Evolutionary conservation across 2,329 filamentous ascomycete genomes (phyloP).

Genomic region (Sporothrix inflata): DNA sequence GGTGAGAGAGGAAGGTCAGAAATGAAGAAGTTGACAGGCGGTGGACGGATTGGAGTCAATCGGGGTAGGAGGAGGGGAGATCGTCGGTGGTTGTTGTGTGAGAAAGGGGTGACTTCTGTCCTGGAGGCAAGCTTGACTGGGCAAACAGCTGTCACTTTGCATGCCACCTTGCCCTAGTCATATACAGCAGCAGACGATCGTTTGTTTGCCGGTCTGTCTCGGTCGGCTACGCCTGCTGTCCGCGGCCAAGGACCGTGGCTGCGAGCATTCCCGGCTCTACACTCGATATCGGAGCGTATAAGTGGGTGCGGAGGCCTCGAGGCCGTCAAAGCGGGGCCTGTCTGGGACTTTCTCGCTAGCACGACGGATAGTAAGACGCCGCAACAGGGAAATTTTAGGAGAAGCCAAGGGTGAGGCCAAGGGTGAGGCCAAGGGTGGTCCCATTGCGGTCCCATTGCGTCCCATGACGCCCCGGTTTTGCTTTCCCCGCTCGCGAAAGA

Average conservation of each 20-base stretch:
- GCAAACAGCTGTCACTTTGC: neutral
- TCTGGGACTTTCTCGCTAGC: neutral
- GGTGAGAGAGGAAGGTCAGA: neutral
- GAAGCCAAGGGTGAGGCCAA: neutral
- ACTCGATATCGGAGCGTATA: constrained; percentile 13
- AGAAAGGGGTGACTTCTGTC: neutral
- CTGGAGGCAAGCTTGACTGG: neutral
- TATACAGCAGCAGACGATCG: neutral
- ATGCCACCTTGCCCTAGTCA: neutral
- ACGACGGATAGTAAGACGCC: neutral
- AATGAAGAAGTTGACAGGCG: neutral
- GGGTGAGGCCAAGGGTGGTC: neutral
- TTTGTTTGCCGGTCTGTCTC: neutral
- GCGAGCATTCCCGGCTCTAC: neutral
- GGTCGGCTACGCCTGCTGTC: neutral
- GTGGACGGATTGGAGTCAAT: neutral
- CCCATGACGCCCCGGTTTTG: neutral
- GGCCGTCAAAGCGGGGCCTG: neutral
- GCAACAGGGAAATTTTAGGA: neutral
- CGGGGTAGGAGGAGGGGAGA: neutral
- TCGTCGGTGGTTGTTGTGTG: neutral
- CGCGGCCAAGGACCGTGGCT: constrained; percentile 3
- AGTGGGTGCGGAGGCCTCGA: neutral
- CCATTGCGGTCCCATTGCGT: neutral
- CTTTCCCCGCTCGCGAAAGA: neutral